Conservation (phyloP, 306 rosid species). For the Sechiopsis laciniata region DNA sequence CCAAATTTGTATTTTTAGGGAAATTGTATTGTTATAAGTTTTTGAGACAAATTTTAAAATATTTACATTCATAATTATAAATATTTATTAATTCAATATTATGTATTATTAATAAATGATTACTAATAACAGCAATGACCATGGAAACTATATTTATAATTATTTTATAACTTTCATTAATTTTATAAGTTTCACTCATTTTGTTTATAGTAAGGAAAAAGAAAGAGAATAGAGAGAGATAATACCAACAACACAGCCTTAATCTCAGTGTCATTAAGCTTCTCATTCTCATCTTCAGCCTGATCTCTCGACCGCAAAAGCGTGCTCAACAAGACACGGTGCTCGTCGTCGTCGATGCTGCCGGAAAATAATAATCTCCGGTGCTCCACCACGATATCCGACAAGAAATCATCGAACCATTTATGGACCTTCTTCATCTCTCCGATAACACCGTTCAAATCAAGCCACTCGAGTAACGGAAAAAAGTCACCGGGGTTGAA, state of each 20-base stretch:
- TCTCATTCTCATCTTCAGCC: conserved; percentile 33
- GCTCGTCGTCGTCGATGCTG: conserved; percentile 19
- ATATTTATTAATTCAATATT: too few species aligned
- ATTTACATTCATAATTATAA: too few species aligned
- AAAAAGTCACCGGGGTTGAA: conserved; percentile 66
- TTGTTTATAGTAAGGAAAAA: too few species aligned
- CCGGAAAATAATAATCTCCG: background rate
- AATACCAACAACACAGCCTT: conserved; percentile 63
- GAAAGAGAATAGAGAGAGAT: background rate
- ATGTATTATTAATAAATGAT: too few species aligned
- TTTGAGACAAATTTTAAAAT: too few species aligned
- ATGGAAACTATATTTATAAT: too few species aligned
- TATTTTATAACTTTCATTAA: too few species aligned
- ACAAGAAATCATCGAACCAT: conserved; percentile 54
- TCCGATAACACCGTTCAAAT: conserved; percentile 51
- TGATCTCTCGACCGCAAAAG: conserved; percentile 41
- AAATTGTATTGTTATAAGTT: too few species aligned
- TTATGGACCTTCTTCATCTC: conserved; percentile 59
- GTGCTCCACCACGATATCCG: conserved; percentile 50
- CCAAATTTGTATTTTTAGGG: too few species aligned
- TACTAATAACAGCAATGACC: too few species aligned
- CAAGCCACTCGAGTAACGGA: conserved; percentile 55
- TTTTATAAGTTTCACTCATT: too few species aligned
- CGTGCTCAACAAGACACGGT: conserved; percentile 42
- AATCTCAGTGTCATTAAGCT: conserved; percentile 51